phyloP scores from a whole-genome alignment of 768 basidiomycete species.

The Mycena floridula region DNA sequence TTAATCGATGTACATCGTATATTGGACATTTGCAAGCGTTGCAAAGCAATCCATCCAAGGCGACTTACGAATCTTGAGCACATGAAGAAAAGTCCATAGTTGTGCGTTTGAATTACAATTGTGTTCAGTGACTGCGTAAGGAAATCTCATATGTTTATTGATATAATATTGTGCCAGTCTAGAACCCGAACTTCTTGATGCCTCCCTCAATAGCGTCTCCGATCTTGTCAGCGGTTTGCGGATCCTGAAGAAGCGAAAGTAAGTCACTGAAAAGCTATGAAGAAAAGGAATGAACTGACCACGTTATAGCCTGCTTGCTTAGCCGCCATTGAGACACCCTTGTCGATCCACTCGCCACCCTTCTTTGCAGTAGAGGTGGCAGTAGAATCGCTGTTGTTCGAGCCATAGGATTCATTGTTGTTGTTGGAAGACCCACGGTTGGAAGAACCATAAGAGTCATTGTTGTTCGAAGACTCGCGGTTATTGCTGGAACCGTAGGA shows the following conservation, averaged over 20 bases:
- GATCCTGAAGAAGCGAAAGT: background rate
- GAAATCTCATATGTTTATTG: too few relatives aligned
- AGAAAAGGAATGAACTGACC: conserved; percentile 22
- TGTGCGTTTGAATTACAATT: too few relatives aligned
- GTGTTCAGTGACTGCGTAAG: too few relatives aligned
- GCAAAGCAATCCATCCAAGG: too few relatives aligned
- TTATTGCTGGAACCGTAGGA: conserved; percentile 12
- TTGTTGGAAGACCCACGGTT: conserved; percentile 13
- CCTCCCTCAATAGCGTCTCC: background rate
- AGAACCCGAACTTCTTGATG: background rate
- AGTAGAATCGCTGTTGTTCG: too few relatives aligned
- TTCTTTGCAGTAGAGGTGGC: too few relatives aligned
- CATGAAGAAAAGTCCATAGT: too few relatives aligned
- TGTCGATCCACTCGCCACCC: conserved; percentile 26
- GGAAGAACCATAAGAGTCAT: conserved; percentile 15
- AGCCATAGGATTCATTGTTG: conserved; percentile 5
- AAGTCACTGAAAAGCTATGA: background rate
- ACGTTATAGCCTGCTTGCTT: conserved; percentile 37
- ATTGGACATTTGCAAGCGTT: too few relatives aligned
- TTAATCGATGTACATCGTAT: too few relatives aligned
- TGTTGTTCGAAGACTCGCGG: too few relatives aligned
- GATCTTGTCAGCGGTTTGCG: background rate
- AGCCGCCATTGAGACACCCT: conserved; percentile 32
- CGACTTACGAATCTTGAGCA: too few relatives aligned
- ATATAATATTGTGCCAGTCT: too few relatives aligned